A percentile compares a stretch with the other conserved stretches of the same genome.
Evolutionary conservation across 1,284 basidiomycete species (phyloP).

Genomic region (Rhodofomes roseus): DNA sequence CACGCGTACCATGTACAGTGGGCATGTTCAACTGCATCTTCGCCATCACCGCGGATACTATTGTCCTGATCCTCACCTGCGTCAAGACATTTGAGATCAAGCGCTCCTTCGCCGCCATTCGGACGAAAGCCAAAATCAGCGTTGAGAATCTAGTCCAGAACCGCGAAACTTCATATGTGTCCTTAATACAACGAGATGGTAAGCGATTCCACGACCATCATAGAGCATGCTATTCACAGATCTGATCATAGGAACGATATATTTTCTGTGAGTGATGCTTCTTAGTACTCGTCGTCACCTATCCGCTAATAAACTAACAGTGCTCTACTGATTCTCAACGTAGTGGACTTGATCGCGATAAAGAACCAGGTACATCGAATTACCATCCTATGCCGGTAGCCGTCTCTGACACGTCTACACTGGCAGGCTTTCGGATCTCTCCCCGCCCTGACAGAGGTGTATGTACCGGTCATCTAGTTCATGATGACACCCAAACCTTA

Average conservation of each 20-base stretch:
- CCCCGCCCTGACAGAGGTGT: slow-evolving; percentile 18
- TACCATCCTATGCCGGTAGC: background rate
- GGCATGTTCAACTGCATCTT: slow-evolving; percentile 15
- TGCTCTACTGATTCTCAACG: slow-evolving; percentile 16
- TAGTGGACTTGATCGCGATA: slow-evolving; percentile 14
- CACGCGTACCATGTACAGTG: slow-evolving; percentile 6
- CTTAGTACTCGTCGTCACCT: background rate
- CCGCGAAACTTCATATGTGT: background rate
- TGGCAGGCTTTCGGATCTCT: slow-evolving; percentile 7
- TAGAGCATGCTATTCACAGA: background rate
- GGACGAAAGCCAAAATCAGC: background rate
- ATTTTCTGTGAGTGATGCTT: slow-evolving; percentile 14
- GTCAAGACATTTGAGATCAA: slow-evolving; percentile 13
- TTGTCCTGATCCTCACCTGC: slow-evolving; percentile 19
- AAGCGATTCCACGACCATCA: background rate
- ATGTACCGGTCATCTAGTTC: background rate
- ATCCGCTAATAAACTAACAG: background rate
- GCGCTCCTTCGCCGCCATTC: background rate
- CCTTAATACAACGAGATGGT: slow-evolving; percentile 18
- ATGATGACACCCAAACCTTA: background rate
- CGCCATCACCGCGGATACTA: slow-evolving; percentile 14
- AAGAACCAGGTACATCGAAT: slow-evolving; percentile 4
- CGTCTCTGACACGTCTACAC: background rate
- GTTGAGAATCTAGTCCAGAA: background rate
- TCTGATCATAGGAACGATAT: slow-evolving; percentile 10